These are phyloP conservation scores for Circinella minor DNA, from an alignment of 371 early-diverging fungal species.

Conservation along the genomic window DNA sequence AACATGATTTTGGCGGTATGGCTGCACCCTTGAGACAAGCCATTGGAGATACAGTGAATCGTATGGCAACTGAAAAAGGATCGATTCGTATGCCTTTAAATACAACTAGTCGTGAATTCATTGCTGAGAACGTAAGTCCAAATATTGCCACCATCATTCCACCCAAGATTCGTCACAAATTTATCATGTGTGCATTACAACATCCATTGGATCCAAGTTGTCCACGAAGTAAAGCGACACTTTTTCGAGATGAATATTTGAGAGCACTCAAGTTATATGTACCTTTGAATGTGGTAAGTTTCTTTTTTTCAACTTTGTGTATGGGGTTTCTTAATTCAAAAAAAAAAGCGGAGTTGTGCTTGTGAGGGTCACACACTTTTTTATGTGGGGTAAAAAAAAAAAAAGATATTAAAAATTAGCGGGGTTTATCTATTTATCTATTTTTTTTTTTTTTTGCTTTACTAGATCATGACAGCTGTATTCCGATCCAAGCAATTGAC, in stretches of 20 bases:
- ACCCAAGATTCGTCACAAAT: conserved; percentile 62
- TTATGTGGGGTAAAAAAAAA: conserved; percentile 7
- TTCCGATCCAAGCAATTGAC: conserved; percentile 52
- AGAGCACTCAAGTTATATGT: conserved; percentile 71
- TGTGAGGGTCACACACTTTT: background rate
- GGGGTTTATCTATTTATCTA: too few relatives aligned
- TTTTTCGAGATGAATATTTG: conserved; percentile 51
- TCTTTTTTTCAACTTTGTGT: background rate
- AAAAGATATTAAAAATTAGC: background rate
- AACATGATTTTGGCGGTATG: conserved; percentile 58
- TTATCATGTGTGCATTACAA: conserved; percentile 72
- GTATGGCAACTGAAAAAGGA: conserved; percentile 38
- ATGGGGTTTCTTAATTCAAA: background rate
- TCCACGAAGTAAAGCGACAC: conserved; percentile 37
- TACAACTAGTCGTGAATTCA: conserved; percentile 50
- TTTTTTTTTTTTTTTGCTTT: background rate
- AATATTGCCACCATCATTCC: conserved; percentile 59
- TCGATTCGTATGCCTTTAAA: conserved; percentile 51
- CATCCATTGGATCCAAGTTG: conserved; percentile 73
- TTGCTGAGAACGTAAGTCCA: conserved; percentile 58
- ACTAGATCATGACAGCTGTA: conserved; percentile 61
- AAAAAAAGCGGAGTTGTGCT: background rate
- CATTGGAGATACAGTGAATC: conserved; percentile 42
- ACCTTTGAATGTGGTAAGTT: conserved; percentile 71
- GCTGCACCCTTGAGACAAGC: conserved; percentile 51